Conservation (phyloP, 306 rosid species). For the Lathyrus aphaca region DNA sequence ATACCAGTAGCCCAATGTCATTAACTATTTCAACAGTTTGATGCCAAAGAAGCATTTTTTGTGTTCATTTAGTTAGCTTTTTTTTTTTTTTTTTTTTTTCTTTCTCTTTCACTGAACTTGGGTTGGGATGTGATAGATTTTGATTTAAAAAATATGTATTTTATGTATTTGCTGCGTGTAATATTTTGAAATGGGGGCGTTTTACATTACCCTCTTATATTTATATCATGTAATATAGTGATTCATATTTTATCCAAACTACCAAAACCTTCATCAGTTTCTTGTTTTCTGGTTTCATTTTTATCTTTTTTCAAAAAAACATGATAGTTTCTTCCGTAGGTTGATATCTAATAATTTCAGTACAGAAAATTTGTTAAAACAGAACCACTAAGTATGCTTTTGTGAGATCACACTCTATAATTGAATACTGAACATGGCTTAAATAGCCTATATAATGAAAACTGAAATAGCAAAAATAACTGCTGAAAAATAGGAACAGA, state of each 20-base stretch:
- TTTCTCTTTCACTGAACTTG: conserved; percentile 9
- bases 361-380: no score
- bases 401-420: no score
- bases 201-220: neutral
- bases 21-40: neutral
- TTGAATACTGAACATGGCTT: no score
- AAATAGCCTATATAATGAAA: no score
- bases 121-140: conserved; percentile 17
- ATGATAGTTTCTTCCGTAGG: no score
- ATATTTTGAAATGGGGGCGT: conserved; percentile 7
- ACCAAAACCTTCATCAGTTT: neutral
- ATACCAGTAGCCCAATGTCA: neutral
- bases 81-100: no score
- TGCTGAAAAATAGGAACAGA: no score
- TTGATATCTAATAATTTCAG: no score
- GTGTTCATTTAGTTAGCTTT: neutral
- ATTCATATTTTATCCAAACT: neutral
- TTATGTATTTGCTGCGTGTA: neutral
- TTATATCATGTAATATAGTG: conserved; percentile 4
- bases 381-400: no score
- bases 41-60: neutral
- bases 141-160: neutral
- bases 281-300: neutral
- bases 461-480: no score
- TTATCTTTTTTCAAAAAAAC: no score